Evolutionary conservation across 257 asterid genomes (phyloP), one percentile per base, ranked within the genome.

Genomic region (Solanum microdontum): DNA sequence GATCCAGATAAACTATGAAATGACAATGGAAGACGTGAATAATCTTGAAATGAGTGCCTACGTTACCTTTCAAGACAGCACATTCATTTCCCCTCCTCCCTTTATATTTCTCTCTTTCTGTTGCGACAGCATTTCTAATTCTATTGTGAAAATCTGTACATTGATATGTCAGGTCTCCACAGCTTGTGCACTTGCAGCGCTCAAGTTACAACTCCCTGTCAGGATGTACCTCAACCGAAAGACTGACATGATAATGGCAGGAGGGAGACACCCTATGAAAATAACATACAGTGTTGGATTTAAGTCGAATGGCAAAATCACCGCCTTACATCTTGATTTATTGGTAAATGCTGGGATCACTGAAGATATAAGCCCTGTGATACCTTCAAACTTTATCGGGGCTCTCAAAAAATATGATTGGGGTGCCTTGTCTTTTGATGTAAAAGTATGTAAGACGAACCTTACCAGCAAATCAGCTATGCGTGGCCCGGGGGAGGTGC

Each of bases 261-360:
- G 96, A 43, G 98, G 98, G 90, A 92, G 98, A 87, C 97, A 95
- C 87, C 98, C 98, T 2, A 93, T 95, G 96, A 92, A 95, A 90
- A 88, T 95, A 90, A 92, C 94, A 15, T 95, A 95, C 87, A 91
- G 85, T 83, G 95, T 92, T 48, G 96, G 98, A 76, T 95, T 93
- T 88, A 93, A 91, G 87, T 91, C 96, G 51, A 91, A 90, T 82
- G 98, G 98, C 80, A 93, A 93, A 86, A 90, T 95, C 88, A 94
- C 98, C 11, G 98, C 98, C 33, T 88, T 95, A 85, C 94, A 95
- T 89, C 92, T 94, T 24, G 92, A 95, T 87, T 76, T 94, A 88
- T 89, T 95, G 69, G 88, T 95, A 28, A 89, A 95, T 87, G 98
- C 98, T 2, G 98, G 98, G 87, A 91, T 90, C 43, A 80, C 88